A percentile compares a stretch with the other conserved stretches of the same genome.
These are phyloP conservation scores for Tetraselmis striata DNA, from an alignment of 139 green algal genomes.

Conservation along the genomic window DNA sequence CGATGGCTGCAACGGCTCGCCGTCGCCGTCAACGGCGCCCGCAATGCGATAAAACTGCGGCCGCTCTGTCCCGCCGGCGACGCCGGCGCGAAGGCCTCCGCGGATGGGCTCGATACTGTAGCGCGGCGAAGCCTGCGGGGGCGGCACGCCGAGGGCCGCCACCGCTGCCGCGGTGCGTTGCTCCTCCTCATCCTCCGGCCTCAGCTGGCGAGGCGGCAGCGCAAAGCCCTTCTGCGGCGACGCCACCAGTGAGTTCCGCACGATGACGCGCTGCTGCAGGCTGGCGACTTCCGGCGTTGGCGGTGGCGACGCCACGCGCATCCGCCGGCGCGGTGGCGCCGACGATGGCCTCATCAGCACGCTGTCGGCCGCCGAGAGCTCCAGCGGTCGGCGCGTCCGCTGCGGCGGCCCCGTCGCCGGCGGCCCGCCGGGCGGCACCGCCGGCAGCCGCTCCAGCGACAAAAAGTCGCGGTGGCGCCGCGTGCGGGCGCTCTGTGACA, in stretches of 20 bases:
- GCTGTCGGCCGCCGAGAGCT: not conserved
- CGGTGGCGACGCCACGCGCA: not conserved
- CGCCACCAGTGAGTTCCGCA: not conserved
- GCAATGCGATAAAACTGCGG: not conserved
- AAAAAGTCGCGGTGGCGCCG: not conserved
- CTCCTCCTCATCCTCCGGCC: not conserved
- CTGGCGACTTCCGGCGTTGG: not conserved
- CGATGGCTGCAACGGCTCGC: not conserved
- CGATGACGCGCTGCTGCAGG: not conserved
- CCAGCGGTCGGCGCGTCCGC: not conserved
- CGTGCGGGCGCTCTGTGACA: not conserved
- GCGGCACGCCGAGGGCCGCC: too few species aligned
- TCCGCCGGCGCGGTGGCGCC: not conserved
- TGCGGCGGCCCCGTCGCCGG: not conserved
- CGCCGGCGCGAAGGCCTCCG: not conserved
- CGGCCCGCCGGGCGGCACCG: not conserved
- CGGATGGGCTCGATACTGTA: not conserved
- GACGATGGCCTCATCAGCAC: not conserved
- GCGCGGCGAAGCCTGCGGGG: too few species aligned
- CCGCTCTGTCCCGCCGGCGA: not conserved
- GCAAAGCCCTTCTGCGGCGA: not conserved
- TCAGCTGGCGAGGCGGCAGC: not conserved
- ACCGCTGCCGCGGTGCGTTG: not conserved
- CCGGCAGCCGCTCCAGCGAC: not conserved
- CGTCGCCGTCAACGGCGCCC: not conserved